Evolutionary conservation across 73 alveolate species (phyloP).

Genomic region (Urostyla sp.): DNA sequence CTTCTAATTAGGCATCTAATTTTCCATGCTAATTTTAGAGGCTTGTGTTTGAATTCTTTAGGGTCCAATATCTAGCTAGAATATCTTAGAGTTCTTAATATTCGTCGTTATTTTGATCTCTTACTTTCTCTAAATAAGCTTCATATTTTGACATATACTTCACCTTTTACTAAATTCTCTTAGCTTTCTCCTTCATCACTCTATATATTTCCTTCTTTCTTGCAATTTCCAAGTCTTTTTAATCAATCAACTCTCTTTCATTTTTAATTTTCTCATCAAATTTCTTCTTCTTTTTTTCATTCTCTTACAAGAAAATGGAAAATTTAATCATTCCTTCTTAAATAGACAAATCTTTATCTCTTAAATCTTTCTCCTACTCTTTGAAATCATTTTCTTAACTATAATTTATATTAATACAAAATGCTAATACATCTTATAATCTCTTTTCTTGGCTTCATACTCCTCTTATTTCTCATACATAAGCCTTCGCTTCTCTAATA

Average conservation of each 20-base stretch:
- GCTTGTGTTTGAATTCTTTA: constrained; percentile 70
- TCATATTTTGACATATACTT: constrained; percentile 84
- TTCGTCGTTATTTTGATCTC: constrained; percentile 82
- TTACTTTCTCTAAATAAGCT: constrained; percentile 81
- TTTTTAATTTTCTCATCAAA: constrained; percentile 77
- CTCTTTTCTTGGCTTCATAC: constrained; percentile 73
- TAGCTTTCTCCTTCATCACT: constrained; percentile 39
- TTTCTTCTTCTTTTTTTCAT: constrained; percentile 82
- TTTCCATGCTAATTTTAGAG: constrained; percentile 65
- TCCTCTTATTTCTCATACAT: constrained; percentile 87
- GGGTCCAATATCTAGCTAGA: constrained; percentile 78
- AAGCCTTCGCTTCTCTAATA: constrained; percentile 81
- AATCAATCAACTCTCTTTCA: constrained; percentile 71
- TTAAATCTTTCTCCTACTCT: constrained; percentile 66
- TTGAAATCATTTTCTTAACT: constrained; percentile 79
- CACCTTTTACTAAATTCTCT: constrained; percentile 66
- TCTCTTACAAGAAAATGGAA: constrained; percentile 84
- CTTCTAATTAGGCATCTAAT: constrained; percentile 77
- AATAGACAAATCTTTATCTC: constrained; percentile 76
- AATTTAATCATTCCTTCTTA: constrained; percentile 80
- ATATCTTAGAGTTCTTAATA: constrained; percentile 83
- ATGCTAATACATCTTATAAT: constrained; percentile 55
- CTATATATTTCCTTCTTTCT: constrained; percentile 32
- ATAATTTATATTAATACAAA: neutral
- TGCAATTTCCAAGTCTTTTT: constrained; percentile 45